Percentiles rank a stretch among this genome's conserved stretches.
Evolutionary conservation across 495 filamentous ascomycete species (phyloP).

Genomic region (Neurospora pannonica): DNA sequence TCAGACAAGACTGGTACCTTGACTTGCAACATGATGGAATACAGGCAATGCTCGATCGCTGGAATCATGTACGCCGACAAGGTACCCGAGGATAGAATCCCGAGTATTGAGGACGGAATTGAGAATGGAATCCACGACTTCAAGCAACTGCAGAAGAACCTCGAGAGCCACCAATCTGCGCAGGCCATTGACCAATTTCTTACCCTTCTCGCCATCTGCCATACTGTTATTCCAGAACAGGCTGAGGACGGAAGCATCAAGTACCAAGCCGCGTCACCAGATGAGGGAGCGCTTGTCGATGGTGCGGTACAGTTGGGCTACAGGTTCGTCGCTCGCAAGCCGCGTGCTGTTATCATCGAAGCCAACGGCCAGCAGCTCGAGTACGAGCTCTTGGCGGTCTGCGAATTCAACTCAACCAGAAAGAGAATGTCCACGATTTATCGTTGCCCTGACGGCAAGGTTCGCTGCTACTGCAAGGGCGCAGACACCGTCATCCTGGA

Average conservation of each 20-base stretch:
- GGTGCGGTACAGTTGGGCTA: slow-evolving; percentile 82
- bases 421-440: slow-evolving; percentile 98
- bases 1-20: slow-evolving; percentile 99
- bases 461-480: slow-evolving; percentile 89
- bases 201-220: slow-evolving; percentile 78
- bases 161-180: slow-evolving; percentile 55
- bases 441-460: slow-evolving; percentile 91
- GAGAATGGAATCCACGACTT: slow-evolving; percentile 86
- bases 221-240: slow-evolving; percentile 93
- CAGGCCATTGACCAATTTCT: slow-evolving; percentile 83
- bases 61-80: slow-evolving; percentile 93
- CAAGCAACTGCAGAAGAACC: slow-evolving; percentile 62
- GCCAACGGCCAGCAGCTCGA: slow-evolving; percentile 62
- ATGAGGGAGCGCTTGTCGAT: slow-evolving; percentile 93
- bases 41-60: slow-evolving; percentile 85
- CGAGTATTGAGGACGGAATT: slow-evolving; percentile 61
- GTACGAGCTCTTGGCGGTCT: slow-evolving; percentile 90
- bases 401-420: slow-evolving; percentile 96
- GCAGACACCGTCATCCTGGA: slow-evolving; percentile 97
- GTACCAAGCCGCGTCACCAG: slow-evolving; percentile 95
- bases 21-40: slow-evolving; percentile 99
- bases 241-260: slow-evolving; percentile 74
- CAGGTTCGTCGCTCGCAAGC: slow-evolving; percentile 81
- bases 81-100: slow-evolving; percentile 82
- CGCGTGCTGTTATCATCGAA: slow-evolving; percentile 71